Evolutionary conservation across 2,329 filamentous ascomycete genomes (phyloP).

Genomic region (Hymenoscyphus linearis): DNA sequence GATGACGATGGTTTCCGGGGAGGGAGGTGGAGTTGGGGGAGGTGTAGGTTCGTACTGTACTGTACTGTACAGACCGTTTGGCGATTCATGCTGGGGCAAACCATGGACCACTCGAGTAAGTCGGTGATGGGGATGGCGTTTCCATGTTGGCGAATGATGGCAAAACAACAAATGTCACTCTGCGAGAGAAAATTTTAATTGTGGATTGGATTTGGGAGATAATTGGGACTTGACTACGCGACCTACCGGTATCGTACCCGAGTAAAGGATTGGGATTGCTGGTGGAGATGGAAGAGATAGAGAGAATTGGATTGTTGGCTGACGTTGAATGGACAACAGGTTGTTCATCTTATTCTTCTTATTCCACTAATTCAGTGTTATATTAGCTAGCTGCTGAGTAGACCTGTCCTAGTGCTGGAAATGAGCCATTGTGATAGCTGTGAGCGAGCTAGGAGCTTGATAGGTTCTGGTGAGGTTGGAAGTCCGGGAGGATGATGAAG

Average conservation of each 20-base stretch:
- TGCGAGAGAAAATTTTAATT: no score
- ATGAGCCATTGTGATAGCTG: background rate
- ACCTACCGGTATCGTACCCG: no score
- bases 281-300: no score
- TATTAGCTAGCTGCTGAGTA: no score
- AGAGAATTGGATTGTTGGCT: no score
- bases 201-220: no score
- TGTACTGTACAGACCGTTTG: background rate
- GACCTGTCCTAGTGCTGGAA: background rate
- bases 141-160: background rate
- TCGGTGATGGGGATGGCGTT: background rate
- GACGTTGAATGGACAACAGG: background rate
- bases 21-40: background rate
- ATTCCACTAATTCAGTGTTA: background rate
- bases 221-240: no score
- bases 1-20: background rate
- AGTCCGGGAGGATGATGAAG: no score
- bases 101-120: background rate
- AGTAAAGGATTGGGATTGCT: no score
- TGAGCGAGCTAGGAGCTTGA: background rate
- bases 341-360: background rate
- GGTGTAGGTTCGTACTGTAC: background rate
- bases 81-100: background rate
- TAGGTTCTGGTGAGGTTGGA: no score
- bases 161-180: background rate